phyloP scores from a whole-genome alignment of 2,329 filamentous ascomycete genomes.

The Calonectria hawksworthii region DNA sequence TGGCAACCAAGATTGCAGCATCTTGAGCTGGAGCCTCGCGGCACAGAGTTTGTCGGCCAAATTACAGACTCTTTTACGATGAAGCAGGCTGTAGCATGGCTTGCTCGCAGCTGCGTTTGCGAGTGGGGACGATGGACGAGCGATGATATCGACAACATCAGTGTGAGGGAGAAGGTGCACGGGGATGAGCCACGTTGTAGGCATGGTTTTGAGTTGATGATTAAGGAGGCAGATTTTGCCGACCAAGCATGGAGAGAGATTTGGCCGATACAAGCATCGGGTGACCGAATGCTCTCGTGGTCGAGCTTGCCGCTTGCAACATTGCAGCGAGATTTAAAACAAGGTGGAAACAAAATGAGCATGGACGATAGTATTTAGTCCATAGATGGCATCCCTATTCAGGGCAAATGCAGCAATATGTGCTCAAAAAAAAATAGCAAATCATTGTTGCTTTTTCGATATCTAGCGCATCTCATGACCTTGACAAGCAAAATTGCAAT shows the following conservation, averaged over 20 bases:
- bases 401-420: too few species aligned
- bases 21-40: neutral
- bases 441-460: neutral
- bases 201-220: neutral
- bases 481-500: neutral
- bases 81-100: neutral
- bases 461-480: neutral
- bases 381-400: too few species aligned
- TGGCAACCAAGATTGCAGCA: neutral
- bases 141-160: neutral
- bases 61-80: neutral
- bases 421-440: too few species aligned
- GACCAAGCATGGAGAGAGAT: neutral
- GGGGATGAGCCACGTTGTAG: neutral
- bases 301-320: neutral
- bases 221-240: too few species aligned
- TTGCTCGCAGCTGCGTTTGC: neutral
- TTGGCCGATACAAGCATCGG: neutral
- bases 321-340: neutral
- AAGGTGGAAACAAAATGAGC: neutral
- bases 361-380: neutral
- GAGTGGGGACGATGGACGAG: neutral
- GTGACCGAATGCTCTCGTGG: neutral
- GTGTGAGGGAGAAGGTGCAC: neutral
- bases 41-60: neutral